Evolutionary conservation across 2,329 filamentous ascomycete genomes (phyloP), one percentile per base, ranked within the genome.

Genomic region (Aspergillus sp.): DNA sequence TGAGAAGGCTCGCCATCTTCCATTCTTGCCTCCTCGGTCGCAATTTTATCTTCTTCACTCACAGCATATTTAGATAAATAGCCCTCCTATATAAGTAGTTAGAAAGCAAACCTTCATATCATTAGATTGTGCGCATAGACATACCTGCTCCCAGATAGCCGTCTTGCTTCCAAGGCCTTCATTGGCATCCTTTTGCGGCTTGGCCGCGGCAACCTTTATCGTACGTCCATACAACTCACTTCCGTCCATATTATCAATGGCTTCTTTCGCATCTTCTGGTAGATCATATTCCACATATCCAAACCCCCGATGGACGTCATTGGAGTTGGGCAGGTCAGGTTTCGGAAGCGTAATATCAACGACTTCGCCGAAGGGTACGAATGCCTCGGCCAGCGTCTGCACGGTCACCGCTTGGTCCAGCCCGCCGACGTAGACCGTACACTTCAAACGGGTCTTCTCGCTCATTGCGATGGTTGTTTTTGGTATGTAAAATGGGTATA

Each of bases 191-290:
- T 96, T 97, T 61, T 95, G 91, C 33, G 91, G 86, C 75, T 96
- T 99, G 44, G 96, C 96, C 55, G 89, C 85, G 45, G 91, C 93
- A 51, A 98, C 93, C 74, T 93, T 96, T 73, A 99, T 89, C 13
- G 95, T 88, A 59, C 91, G 86, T 11, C 95, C 96, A 72, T 93
- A 98, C 46, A 99, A 84, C 77, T 98, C 93, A 60, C 93, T 89
- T 73, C 96, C 92, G 72, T 99, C 91, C 93, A 99, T 98, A 73
- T 99, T 99, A 81, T 98, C 92, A 73, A 99, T 96, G 51, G 95
- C 95, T 76, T 98, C 93, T 69, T 88, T 88, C 27, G 93, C 93
- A 76, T 99, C 95, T 57, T 88, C 85, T 12, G 86, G 83, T 57
- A 91, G 84, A 68, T 97, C 92, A 70, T 90, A 99, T 71, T 99